Conservation (phyloP, 257 asterid genomes). For the Solanum sejunctum region DNA sequence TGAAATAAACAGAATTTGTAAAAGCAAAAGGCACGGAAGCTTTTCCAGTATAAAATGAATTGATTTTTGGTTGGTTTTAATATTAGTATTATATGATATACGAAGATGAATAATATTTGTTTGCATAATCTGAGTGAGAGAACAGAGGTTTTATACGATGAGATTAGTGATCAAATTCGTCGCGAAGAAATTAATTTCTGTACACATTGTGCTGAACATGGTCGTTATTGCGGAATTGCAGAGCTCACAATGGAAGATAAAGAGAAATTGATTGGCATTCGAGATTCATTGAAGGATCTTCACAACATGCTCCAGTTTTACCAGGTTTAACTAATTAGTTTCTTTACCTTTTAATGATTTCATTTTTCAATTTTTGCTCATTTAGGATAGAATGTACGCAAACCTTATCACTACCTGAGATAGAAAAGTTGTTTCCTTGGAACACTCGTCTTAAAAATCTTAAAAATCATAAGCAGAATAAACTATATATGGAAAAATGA, state of each 20-base stretch:
- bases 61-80: background rate
- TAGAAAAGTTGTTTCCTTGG: too few species aligned
- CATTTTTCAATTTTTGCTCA: background rate
- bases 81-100: background rate
- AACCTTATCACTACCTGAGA: too few species aligned
- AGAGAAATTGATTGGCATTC: conserved; percentile 25
- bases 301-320: conserved; percentile 20
- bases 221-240: conserved; percentile 26
- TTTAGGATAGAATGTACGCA: background rate
- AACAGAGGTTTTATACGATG: conserved; percentile 28
- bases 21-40: background rate
- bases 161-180: conserved; percentile 18
- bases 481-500: too few species aligned
- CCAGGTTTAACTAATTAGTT: conserved; percentile 17
- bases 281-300: conserved; percentile 39
- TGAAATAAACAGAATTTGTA: background rate
- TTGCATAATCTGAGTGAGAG: conserved; percentile 22
- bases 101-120: background rate
- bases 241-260: conserved; percentile 22
- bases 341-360: background rate
- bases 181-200: conserved; percentile 18
- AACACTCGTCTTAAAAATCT: too few species aligned
- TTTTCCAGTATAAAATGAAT: background rate
- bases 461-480: too few species aligned
- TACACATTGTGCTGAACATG: conserved; percentile 30